Conservation (phyloP, 306 rosid species). For the Castanea crenata region DNA sequence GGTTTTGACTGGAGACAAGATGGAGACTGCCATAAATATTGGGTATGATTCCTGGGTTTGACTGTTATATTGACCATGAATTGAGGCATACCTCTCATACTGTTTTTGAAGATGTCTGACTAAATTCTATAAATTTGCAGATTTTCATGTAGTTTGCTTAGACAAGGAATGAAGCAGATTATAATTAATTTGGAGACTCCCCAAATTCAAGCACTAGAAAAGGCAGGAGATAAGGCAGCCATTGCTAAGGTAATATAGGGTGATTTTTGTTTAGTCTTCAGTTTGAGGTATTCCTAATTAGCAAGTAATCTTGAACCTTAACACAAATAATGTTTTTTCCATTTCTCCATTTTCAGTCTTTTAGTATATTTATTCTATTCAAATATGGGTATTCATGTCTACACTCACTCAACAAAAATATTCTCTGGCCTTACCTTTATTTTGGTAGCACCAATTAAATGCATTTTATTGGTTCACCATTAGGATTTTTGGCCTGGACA, state of each 20-base stretch:
- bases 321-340: background rate
- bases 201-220: constrained; percentile 73
- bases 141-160: constrained; percentile 91
- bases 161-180: constrained; percentile 96
- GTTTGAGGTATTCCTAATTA: constrained; percentile 2
- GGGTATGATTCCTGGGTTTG: constrained; percentile 56
- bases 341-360: background rate
- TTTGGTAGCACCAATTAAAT: background rate
- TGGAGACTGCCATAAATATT: constrained; percentile 98
- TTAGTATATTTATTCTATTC: background rate
- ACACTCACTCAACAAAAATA: background rate
- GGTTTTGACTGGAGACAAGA: constrained; percentile 99
- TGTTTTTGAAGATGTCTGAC: constrained; percentile 35
- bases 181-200: constrained; percentile 65
- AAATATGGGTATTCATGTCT: background rate
- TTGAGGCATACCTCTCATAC: constrained; percentile 5
- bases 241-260: constrained; percentile 47
- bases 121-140: constrained; percentile 46
- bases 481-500: background rate
- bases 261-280: background rate
- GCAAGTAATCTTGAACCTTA: constrained; percentile 4
- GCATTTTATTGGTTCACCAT: background rate
- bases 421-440: background rate
- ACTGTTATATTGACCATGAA: constrained; percentile 1
- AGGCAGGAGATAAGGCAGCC: constrained; percentile 67